Base-by-base conservation (phyloP, 352 stramenopile species). In the Phytophthora pini region DNA sequence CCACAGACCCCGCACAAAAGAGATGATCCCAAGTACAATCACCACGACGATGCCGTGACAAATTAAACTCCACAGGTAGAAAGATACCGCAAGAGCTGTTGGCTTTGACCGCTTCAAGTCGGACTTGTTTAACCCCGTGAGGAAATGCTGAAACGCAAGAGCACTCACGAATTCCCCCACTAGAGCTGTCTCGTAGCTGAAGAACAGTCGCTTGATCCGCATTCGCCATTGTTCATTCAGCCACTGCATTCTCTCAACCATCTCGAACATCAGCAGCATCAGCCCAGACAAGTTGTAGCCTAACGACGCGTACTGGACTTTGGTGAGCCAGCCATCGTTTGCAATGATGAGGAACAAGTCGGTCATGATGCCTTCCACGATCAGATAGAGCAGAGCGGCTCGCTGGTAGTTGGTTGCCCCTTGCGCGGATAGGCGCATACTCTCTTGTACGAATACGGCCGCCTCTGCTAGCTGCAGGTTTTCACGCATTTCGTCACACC, bases 201-300 rank as follows among this genome's bases (percentile, higher is more conserved):
- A 61, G n/a, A 72, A 22, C 2, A 65, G 7, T 1, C 64, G 56
- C 27, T 68, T 76, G 4, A 68, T 17, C 12, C 32, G 41, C 1
- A 58, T 8, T 11, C 48, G 29, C 47, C 44, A 57, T 15, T 53
- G 52, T 26, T 63, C 60, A 9, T 11, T 44, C 12, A 69, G 24
- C 9, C 31, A 55, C 4, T 45, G 56, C 11, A 20, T 64, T 10
- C 24, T 65, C 43, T 76, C 68, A 24, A 76, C 4, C 27, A 76
- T 61, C 36, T 76, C 68, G 45, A 76, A 76, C 32, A 76, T 34
- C 8, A 63, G 10, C 15, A 69, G 56, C 27, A 72, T 47, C 24
- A 76, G 27, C 0, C 56, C 56, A 1, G 68, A 53, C 12, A 76
- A 44, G 31, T 76, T 76, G 29, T 76, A 72, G 13, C 56, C 56